A percentile compares a stretch with the other conserved stretches of the same genome.
Evolutionary conservation across 2,329 filamentous ascomycete genomes (phyloP).

Genomic region (Taxawa tesnikishii): DNA sequence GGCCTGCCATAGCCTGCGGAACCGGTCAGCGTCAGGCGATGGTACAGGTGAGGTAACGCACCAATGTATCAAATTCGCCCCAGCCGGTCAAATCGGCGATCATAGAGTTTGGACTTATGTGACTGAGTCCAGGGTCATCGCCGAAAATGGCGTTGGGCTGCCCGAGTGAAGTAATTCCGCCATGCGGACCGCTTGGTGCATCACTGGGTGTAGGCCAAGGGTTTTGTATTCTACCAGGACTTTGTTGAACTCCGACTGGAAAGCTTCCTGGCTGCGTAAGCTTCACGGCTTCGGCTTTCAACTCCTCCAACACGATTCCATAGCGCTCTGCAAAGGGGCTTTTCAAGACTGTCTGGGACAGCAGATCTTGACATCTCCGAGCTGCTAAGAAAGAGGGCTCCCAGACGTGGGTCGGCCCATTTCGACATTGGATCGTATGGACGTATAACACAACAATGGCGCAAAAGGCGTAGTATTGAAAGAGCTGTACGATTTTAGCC

Average conservation of each 20-base stretch:
- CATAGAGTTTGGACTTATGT: not conserved
- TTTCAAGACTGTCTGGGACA: constrained; percentile 1
- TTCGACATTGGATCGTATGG: constrained; percentile 3
- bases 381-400: not conserved
- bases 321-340: constrained; percentile 3
- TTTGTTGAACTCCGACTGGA: too few species aligned
- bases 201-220: not conserved
- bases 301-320: constrained; percentile 2
- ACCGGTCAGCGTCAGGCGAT: too few species aligned
- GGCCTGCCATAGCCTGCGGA: too few species aligned
- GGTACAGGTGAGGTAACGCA: too few species aligned
- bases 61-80: constrained; percentile 1
- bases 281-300: constrained; percentile 1
- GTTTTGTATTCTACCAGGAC: not conserved
- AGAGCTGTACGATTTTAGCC: not conserved
- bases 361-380: not conserved
- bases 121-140: not conserved
- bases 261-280: too few species aligned
- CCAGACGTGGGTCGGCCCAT: constrained; percentile 1
- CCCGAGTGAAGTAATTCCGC: too few species aligned
- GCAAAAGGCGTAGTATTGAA: constrained; percentile 4
- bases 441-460: constrained; percentile 4
- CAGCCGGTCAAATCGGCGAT: constrained; percentile 1
- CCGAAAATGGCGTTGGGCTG: not conserved
- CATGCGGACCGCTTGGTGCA: not conserved